A percentile compares a stretch with the other conserved stretches of the same genome.
Evolutionary conservation across 441 rosid genomes (phyloP).

Genomic region (Flueggea neowawraea): DNA sequence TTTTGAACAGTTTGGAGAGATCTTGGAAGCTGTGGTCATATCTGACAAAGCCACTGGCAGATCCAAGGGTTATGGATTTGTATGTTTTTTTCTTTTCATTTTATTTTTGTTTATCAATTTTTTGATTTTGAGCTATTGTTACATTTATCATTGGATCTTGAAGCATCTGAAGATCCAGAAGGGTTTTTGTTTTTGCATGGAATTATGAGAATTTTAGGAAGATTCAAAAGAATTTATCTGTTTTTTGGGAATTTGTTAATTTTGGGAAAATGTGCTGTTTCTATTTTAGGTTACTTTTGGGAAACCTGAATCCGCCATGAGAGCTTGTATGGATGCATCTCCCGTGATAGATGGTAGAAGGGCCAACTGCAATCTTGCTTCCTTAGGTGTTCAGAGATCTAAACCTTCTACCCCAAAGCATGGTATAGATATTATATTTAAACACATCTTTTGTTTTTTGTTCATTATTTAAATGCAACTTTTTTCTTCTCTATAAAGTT

Average conservation of each 20-base stretch:
- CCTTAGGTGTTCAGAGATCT: slow-evolving; percentile 91
- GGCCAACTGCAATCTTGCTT: slow-evolving; percentile 96
- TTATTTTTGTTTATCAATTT: background rate
- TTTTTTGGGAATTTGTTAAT: too few species aligned
- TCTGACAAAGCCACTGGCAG: slow-evolving; percentile 90
- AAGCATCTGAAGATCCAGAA: too few species aligned
- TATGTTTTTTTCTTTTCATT: slow-evolving; percentile 32
- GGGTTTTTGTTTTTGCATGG: background rate
- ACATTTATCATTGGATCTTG: too few species aligned
- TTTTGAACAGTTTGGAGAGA: slow-evolving; percentile 87
- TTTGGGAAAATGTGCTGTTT: slow-evolving; percentile 11
- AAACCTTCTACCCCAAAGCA: slow-evolving; percentile 89
- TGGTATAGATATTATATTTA: slow-evolving; percentile 25
- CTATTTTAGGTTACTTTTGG: slow-evolving; percentile 75
- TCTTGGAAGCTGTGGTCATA: slow-evolving; percentile 93
- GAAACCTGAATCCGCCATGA: slow-evolving; percentile 90
- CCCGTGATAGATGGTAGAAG: slow-evolving; percentile 97
- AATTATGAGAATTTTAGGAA: background rate
- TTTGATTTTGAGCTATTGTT: too few species aligned
- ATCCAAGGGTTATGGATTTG: slow-evolving; percentile 99
- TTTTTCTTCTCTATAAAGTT: background rate
- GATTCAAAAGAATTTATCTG: background rate
- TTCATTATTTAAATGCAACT: background rate
- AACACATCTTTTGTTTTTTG: background rate
- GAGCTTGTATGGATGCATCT: slow-evolving; percentile 87